Percentiles rank a stretch among this genome's conserved stretches.
Conservation (phyloP, 768 basidiomycete species). For the Termitomyces sp. region DNA sequence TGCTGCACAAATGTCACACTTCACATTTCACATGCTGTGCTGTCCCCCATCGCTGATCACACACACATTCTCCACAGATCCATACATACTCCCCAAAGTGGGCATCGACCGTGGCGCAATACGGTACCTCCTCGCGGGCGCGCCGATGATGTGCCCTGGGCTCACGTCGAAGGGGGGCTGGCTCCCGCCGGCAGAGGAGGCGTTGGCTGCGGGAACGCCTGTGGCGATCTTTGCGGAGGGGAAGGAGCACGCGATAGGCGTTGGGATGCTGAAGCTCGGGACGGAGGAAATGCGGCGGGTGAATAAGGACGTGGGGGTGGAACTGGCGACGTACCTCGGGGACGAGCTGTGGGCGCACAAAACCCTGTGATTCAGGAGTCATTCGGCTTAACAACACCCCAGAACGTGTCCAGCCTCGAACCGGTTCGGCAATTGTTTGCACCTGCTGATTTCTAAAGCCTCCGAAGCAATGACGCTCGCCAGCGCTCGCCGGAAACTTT, state of each 20-base stretch:
- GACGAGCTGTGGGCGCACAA: slow-evolving; percentile 82
- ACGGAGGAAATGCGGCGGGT: slow-evolving; percentile 88
- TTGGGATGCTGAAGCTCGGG: slow-evolving; percentile 77
- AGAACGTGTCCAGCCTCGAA: no score
- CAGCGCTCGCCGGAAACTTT: no score
- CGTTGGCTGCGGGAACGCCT: slow-evolving; percentile 64
- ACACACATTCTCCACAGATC: slow-evolving; percentile 63
- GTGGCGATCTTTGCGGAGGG: slow-evolving; percentile 97
- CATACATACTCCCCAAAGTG: slow-evolving; percentile 83
- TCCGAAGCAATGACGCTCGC: no score
- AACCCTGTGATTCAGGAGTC: slow-evolving; percentile 43
- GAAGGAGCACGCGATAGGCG: slow-evolving; percentile 85
- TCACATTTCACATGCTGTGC: neutral
- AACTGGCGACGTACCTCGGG: slow-evolving; percentile 81
- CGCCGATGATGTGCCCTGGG: slow-evolving; percentile 97
- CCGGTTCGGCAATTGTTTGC: slow-evolving; percentile 19
- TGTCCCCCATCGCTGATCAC: neutral
- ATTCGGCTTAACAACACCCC: slow-evolving; percentile 18
- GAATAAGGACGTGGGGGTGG: slow-evolving; percentile 90
- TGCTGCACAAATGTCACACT: slow-evolving; percentile 86
- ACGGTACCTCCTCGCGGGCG: slow-evolving; percentile 91
- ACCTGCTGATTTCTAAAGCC: slow-evolving; percentile 7
- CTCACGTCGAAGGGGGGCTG: slow-evolving; percentile 89
- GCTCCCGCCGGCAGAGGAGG: slow-evolving; percentile 70
- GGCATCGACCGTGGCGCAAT: slow-evolving; percentile 96